Base-by-base conservation (phyloP, 192 early-diverging fungal genomes). In the Spizellomyces punctatus region DNA sequence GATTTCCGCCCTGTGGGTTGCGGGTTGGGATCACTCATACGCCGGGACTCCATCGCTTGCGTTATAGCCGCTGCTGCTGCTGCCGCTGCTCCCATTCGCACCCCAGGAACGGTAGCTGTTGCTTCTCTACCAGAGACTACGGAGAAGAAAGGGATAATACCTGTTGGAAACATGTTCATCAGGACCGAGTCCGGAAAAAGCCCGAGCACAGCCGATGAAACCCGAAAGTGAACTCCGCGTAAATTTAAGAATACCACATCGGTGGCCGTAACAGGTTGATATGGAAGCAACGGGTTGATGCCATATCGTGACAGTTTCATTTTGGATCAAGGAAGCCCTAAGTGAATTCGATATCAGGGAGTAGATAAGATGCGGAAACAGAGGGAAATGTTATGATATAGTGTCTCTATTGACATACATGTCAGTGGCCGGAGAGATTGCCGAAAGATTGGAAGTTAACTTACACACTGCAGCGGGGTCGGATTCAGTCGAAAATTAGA, bases 121-220 rank as follows among this genome's bases (percentile, higher is more conserved):
- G 64, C 41, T 6, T 64, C 65, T 27, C 41, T 12, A 12, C 64
- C 68, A 9, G 58, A 45, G n/a, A 63, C 42, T 42, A 65, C 57
- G 19, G 14, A 46, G 45, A 42, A 72, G 49, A 78, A 63, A n/a
- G 74, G 52, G 43, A 78, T 78, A 43, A 78, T 8, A 21, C 74
- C 66, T 1, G 48, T 46, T 10, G 67, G 66, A 54, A 78, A 78
- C 74, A 78, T 69, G 2, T 65, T 27, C 21, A 62, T 78, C 9
- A 78, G 61, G 57, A 77, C 46, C 2, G 74, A 76, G 1, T 78
- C 76, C 9, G 76, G 74, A 22, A 78, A 67, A 50, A 77, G 43
- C 41, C 74, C 76, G 9, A 78, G 59, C 44, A 78, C 63, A 10
- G 63, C 42, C 19, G 50, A 44, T 17, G 73, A 48, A 7, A 78